Percentiles rank a stretch among this genome's conserved stretches.
These are phyloP conservation scores for Ochromonas danica DNA, from an alignment of 108 stramenopile genomes.

Conservation along the genomic window DNA sequence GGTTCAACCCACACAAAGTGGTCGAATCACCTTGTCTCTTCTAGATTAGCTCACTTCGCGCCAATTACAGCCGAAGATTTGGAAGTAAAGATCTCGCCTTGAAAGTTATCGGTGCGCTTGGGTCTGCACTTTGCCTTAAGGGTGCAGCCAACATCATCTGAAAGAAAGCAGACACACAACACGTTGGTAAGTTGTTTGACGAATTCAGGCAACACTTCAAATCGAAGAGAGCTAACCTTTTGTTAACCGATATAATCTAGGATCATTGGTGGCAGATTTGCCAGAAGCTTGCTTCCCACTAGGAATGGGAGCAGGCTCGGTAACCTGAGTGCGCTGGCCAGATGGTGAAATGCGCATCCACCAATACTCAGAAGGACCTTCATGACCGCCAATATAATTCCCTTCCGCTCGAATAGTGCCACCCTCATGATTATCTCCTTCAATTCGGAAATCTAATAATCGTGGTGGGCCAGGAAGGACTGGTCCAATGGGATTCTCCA, in stretches of 20 bases:
- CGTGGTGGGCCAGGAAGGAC: slow-evolving; percentile 34
- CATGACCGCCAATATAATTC: slow-evolving; percentile 20
- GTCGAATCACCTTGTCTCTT: too few species aligned
- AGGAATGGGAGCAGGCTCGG: neutral
- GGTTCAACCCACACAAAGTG: too few species aligned
- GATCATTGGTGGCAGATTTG: neutral
- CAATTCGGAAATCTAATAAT: neutral
- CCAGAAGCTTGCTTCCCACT: neutral
- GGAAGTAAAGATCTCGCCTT: slow-evolving; percentile 31
- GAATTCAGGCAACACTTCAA: too few species aligned
- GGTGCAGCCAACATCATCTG: slow-evolving; percentile 1
- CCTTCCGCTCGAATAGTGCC: neutral
- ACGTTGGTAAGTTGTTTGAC: too few species aligned
- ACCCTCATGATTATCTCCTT: neutral
- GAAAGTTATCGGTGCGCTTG: neutral
- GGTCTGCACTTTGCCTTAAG: slow-evolving; percentile 31
- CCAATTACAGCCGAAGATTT: slow-evolving; percentile 1
- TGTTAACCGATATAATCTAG: neutral
- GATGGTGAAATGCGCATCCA: slow-evolving; percentile 4
- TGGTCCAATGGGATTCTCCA: slow-evolving; percentile 6
- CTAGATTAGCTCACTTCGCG: too few species aligned
- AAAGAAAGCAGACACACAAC: too few species aligned
- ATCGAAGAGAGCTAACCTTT: too few species aligned
- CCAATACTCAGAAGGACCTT: slow-evolving; percentile 30
- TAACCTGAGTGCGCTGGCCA: slow-evolving; percentile 13